Conservation (phyloP, 768 basidiomycete genomes). For the Pleurotus cornucopiae region DNA sequence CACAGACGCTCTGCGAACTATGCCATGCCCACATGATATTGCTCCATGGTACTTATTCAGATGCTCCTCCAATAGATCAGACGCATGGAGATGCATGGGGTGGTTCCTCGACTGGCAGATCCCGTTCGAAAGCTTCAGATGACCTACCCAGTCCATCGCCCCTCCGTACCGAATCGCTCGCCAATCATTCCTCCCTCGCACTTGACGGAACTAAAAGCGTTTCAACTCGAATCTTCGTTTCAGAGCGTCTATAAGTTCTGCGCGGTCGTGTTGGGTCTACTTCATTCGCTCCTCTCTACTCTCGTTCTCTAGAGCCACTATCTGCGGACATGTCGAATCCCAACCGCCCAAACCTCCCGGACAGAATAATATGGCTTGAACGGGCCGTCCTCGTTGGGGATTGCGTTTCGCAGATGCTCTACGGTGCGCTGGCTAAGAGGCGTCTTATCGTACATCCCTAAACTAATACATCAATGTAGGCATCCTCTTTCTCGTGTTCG, state of each 20-base stretch:
- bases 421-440: neutral
- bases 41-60: neutral
- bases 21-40: neutral
- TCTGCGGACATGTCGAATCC: constrained; percentile 8
- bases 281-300: neutral
- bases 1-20: neutral
- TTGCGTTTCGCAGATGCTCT: constrained; percentile 12
- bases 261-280: neutral
- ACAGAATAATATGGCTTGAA: constrained; percentile 8
- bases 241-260: constrained; percentile 6
- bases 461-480: constrained; percentile 5
- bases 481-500: constrained; percentile 6
- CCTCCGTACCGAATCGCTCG: constrained; percentile 1
- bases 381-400: constrained; percentile 8
- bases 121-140: neutral
- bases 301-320: neutral
- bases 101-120: constrained; percentile 1
- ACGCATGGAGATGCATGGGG: neutral
- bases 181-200: neutral
- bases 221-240: constrained; percentile 4
- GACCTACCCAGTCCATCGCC: neutral
- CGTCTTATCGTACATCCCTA: too few species aligned
- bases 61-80: neutral
- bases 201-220: constrained; percentile 3
- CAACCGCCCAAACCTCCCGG: constrained; percentile 11